Base-by-base conservation (phyloP, 2,329 filamentous ascomycete species). In the Ceratocystis albifundus region DNA sequence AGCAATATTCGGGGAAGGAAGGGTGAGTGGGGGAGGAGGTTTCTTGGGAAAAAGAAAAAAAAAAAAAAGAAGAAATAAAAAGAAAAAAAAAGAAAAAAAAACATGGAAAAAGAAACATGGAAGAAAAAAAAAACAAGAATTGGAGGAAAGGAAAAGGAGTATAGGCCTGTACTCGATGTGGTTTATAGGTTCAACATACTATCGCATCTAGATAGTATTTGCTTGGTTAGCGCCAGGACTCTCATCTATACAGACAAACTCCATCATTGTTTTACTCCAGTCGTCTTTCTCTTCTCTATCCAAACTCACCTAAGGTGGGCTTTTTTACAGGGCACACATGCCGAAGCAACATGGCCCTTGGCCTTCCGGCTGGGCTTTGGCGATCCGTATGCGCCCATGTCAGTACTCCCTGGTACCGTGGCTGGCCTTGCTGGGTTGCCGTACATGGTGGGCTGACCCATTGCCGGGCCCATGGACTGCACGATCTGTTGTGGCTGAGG, bases 321-420 rank as follows among this genome's bases (percentile, higher is more conserved):
- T 74, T 85, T 86, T 74, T 93, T 93, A 77, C 89, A 94, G 68
- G 90, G 90, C 70, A 93, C 86, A 74, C 89, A 94, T 30, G 89
- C 89, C 45, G 88, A 92, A 63, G 88, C 88, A 65, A 93, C 89
- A 77, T 94, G 89, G 15, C 88, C 88, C 73, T 90, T 90, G 4
- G 87, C 86, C 74, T 87, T 88, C 70, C 85, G 79, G 69, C 85
- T 83, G 5, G 82, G 78, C 71, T 84, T 86, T 1, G 84, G 82
- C 48, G 84, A 84, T 10, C 78, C 76, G 69, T 80, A 81, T 2
- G 78, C 74, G 45, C 77, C 66, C 28, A 74, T 74, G 46, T 84
- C 81, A n/a, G 76, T 72, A 22, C 63, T 63, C 22, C 66, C 66
- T 22, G 64, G 59, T 41, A 68, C 20, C 8, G 66, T 66, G 22